These are phyloP conservation scores for Escovopsis sp. DNA, from an alignment of 2,329 filamentous ascomycete genomes.

Conservation along the genomic window DNA sequence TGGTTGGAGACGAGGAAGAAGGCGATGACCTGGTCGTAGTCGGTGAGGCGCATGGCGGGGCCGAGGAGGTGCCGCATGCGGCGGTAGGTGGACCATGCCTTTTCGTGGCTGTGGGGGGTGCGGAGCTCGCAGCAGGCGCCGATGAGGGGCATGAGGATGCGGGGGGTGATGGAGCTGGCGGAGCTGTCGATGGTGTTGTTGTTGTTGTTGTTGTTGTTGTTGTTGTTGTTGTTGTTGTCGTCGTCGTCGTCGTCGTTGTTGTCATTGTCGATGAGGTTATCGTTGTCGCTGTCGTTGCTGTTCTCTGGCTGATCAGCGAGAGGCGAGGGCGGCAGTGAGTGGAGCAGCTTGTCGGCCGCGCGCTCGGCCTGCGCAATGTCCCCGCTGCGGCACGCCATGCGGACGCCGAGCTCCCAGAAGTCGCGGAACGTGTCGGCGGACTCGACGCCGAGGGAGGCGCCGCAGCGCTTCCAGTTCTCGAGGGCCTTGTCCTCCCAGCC, in stretches of 20 bases:
- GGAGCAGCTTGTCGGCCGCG: constrained; percentile 38
- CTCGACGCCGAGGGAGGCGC: constrained; percentile 33
- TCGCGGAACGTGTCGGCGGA: constrained; percentile 29
- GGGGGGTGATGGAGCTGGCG: constrained; percentile 32
- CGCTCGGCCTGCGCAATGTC: constrained; percentile 44
- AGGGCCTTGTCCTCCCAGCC: constrained; percentile 45
- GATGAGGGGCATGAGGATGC: constrained; percentile 54
- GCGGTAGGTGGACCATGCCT: constrained; percentile 54
- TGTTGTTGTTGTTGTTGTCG: too few species aligned
- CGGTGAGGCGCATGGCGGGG: constrained; percentile 46
- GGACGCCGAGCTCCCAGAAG: constrained; percentile 51
- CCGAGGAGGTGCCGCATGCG: constrained; percentile 46
- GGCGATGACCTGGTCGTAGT: constrained; percentile 62
- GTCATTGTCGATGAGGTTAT: too few species aligned
- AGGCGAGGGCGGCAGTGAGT: too few species aligned
- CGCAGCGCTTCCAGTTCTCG: constrained; percentile 46
- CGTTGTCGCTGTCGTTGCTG: too few species aligned
- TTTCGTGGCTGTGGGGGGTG: constrained; percentile 26
- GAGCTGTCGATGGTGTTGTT: too few species aligned
- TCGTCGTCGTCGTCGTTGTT: too few species aligned
- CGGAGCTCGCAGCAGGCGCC: constrained; percentile 43
- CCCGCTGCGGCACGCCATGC: constrained; percentile 43
- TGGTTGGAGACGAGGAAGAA: constrained; percentile 53
- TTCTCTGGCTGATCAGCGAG: too few species aligned
- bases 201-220: too few species aligned